Base-by-base conservation (phyloP, 225 moss, liverwort and hornwort species). In the Polytrichum commune region DNA sequence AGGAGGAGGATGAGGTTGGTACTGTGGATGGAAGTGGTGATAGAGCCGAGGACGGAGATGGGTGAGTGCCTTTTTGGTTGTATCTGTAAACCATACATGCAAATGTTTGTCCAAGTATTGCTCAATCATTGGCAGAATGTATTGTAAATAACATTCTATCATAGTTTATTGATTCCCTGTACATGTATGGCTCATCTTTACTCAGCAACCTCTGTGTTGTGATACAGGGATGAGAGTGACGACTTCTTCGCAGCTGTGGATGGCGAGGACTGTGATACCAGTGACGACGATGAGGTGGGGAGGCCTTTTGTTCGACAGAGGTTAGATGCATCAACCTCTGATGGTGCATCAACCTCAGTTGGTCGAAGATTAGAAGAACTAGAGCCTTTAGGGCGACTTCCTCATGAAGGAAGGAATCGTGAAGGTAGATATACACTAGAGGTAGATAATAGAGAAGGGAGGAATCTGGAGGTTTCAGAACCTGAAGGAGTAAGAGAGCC, bases 251-350 rank as follows among this genome's bases (percentile, higher is more conserved):
- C 67, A 67, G 82, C 77, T 62, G 38, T 86, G 1, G 73, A 70
- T 73, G 77, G n/a, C 28, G 74, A 76, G 26, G 83, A 80, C 27
- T 71, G 81, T 53, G 78, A 78, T 19, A 73, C 66, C 35, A 76
- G 76, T 54, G 80, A 86, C 16, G 83, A 81, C 19, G 27, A 64
- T 53, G 80, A 67, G 55, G 54, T 70, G 58, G 87, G 68, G 68
- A 78, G 87, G 62, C 76, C 83, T 75, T 28, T 38, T 63, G 73
- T 80, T 27, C 83, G 83, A 71, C 83, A 78, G 66, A 80, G 83
- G 54, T 74, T 7, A 61, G 73, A 82, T 33, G 20, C 33, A 23
- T 76, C 72, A 56, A 35, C 33, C 10, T 30, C 53, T 22, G 13
- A 46, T 8, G 46, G 46, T 46, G 68, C 53, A 53, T 22, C 18